These are phyloP conservation scores for Mycena galopus DNA, from an alignment of 768 basidiomycete genomes.

Conservation along the genomic window DNA sequence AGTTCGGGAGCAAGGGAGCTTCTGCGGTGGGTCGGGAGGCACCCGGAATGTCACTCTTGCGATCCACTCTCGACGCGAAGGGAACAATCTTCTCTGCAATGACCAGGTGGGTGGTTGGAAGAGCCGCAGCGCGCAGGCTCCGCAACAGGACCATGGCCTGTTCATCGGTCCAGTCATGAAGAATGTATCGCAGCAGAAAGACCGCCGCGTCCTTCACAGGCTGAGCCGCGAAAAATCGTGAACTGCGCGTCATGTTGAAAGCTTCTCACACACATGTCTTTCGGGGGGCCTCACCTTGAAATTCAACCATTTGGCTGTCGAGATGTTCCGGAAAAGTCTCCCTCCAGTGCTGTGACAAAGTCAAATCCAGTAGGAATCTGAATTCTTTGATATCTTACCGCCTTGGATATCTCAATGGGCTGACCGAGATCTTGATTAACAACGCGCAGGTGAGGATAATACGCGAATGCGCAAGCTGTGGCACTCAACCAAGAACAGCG, in stretches of 20 bases:
- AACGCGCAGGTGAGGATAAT: neutral
- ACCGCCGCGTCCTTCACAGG: neutral
- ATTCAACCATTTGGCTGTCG: neutral
- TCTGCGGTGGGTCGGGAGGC: neutral
- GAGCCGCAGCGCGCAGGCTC: neutral
- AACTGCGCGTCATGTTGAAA: neutral
- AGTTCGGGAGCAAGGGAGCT: constrained; percentile 15
- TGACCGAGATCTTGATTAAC: neutral
- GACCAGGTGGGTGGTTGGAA: neutral
- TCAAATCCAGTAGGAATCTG: neutral
- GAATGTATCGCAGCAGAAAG: neutral
- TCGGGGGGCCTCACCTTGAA: neutral
- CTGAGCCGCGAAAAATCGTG: neutral
- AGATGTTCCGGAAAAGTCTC: neutral
- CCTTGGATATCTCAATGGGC: neutral
- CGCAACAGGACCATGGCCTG: neutral
- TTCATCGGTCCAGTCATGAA: neutral
- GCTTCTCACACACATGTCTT: neutral
- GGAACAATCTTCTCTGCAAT: neutral
- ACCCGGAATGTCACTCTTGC: neutral
- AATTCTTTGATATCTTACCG: neutral
- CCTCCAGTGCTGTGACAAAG: constrained; percentile 17
- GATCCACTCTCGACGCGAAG: constrained; percentile 19
- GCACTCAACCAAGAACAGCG: too few relatives aligned
- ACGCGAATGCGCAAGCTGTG: too few relatives aligned